phyloP scores from a whole-genome alignment of 192 early-diverging fungal species.

The Entrophospora sp. region DNA sequence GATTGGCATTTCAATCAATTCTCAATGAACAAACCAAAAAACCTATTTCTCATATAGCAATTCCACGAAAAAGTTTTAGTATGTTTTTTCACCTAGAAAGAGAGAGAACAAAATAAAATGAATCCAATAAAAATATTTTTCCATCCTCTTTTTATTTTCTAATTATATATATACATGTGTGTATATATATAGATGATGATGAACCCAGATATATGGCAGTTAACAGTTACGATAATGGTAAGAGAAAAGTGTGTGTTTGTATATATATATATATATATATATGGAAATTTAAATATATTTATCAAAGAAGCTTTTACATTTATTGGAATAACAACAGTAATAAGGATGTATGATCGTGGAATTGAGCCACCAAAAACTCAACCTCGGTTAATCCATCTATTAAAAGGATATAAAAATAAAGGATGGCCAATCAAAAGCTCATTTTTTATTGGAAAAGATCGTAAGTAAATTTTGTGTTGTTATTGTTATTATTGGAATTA shows the following conservation, averaged over 20 bases:
- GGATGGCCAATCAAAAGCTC: conserved; percentile 94
- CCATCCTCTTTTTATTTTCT: too few species aligned
- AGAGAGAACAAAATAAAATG: too few species aligned
- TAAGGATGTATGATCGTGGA: conserved; percentile 87
- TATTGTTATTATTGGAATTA: too few species aligned
- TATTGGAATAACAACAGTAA: conserved; percentile 42
- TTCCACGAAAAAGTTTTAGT: conserved; percentile 33
- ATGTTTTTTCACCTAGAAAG: too few species aligned
- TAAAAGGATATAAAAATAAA: conserved; percentile 88
- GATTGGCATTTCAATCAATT: conserved; percentile 37
- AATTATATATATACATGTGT: too few species aligned
- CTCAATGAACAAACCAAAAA: conserved; percentile 59
- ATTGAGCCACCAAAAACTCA: conserved; percentile 63
- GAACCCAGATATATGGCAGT: conserved; percentile 76
- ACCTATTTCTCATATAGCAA: conserved; percentile 69
- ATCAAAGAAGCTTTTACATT: not conserved
- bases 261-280: not conserved
- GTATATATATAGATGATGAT: conserved; percentile 42
- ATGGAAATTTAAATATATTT: not conserved
- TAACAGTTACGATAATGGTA: conserved; percentile 92
- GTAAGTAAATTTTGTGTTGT: too few species aligned
- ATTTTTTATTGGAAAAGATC: conserved; percentile 63
- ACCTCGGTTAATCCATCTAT: conserved; percentile 63
- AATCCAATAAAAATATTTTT: too few species aligned
- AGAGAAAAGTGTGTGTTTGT: too few species aligned